Evolutionary conservation across 305 asterid species (phyloP).

Genomic region (Solanum hybrid): DNA sequence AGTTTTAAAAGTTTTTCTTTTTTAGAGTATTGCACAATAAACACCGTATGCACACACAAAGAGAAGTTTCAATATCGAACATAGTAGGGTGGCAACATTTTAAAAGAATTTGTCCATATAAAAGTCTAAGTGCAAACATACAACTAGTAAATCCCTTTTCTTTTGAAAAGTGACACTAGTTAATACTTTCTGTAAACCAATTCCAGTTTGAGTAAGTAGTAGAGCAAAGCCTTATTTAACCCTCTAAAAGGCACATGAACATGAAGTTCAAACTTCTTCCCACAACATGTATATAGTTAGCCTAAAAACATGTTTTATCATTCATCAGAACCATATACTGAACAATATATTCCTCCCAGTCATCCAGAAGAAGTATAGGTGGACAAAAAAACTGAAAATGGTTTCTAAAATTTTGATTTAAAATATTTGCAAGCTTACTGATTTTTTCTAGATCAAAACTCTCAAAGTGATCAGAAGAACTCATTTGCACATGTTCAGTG

Average conservation of each 20-base stretch:
- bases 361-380: neutral
- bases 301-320: neutral
- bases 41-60: neutral
- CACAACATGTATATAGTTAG: neutral
- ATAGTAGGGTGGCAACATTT: neutral
- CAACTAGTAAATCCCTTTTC: neutral
- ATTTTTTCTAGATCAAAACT: neutral
- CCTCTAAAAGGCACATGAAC: neutral
- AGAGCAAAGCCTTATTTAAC: neutral
- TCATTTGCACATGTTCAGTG: neutral
- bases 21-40: neutral
- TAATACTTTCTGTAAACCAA: neutral
- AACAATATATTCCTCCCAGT: neutral
- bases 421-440: neutral
- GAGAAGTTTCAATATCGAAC: neutral
- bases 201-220: neutral
- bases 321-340: neutral
- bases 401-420: neutral
- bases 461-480: neutral
- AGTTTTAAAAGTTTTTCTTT: too few relatives aligned
- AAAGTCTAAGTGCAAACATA: neutral
- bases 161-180: neutral
- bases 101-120: neutral
- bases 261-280: neutral
- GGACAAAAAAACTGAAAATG: neutral